These are phyloP conservation scores for Eucalyptus curtisii DNA, from an alignment of 345 rosid species.

Conservation along the genomic window DNA sequence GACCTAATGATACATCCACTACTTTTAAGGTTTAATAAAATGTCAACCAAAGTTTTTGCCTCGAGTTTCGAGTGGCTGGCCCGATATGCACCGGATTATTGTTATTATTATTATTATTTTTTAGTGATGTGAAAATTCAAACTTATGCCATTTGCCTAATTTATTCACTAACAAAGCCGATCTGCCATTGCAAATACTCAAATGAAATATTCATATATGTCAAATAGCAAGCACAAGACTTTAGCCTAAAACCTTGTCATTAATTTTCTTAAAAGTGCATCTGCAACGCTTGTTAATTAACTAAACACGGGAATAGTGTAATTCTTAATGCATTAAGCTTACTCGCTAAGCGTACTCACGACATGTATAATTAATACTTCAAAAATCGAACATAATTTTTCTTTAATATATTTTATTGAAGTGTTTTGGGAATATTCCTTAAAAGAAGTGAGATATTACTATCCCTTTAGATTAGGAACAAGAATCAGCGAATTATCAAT, in stretches of 20 bases:
- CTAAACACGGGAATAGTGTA: not conserved
- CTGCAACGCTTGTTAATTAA: not conserved
- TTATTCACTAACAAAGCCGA: not conserved
- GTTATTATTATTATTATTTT: not conserved
- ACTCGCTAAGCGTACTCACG: rapidly evolving
- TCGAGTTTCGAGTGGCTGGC: not conserved
- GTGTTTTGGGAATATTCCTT: not conserved
- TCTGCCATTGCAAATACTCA: not conserved
- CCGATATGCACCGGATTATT: rapidly evolving
- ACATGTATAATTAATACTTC: not conserved
- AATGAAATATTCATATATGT: not conserved
- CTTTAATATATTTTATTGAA: not conserved
- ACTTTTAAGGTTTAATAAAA: not conserved
- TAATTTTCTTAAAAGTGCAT: not conserved
- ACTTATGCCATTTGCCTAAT: not conserved
- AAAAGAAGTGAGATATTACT: not conserved
- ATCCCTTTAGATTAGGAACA: not conserved
- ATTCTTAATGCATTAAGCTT: not conserved
- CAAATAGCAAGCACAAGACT: not conserved
- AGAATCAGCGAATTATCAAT: not conserved
- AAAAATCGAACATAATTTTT: not conserved
- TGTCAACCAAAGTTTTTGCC: not conserved
- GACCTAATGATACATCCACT: rapidly evolving
- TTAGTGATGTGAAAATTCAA: not conserved
- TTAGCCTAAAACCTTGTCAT: not conserved